Evolutionary conservation across 768 basidiomycete genomes (phyloP), one percentile per base, ranked within the genome.

Genomic region (Tricholomella constricta): DNA sequence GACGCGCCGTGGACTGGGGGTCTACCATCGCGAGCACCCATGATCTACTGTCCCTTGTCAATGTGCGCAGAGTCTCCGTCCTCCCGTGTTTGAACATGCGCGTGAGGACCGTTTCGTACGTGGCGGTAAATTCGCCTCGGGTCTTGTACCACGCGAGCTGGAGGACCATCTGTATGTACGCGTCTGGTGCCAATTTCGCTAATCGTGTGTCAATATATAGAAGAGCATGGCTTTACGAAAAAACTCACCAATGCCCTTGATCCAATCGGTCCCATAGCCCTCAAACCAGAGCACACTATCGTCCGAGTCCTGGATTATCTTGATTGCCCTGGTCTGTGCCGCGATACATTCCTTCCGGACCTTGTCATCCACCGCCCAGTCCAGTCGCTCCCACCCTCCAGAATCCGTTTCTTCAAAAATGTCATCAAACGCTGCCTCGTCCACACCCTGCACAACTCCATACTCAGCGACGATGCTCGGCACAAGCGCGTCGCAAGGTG

Each of bases 71-170:
- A 0, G 91, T 94, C 65, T 98, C 95, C 1, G 94, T 97, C 15
- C 95, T 82, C 14, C 93, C 95, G 56, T 86, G 84, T 54, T 86
- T 75, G 73, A 95, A 95, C 68, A 89, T 79, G 22, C 93, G 82
- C 2, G 95, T 96, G 27, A 95, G 79, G 0, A 87, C 91, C 0
- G 94, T 97, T 70, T 98, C 95, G 66, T 98, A 97, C 6, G 91
- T 93, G 1, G 95, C 91, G 3, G 91, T 91, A 61, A 91, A 87
- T 52, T 76, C 71, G 10, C 83, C 84, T 41, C 85, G 88, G 19
- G 85, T 83, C 65, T 81, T 82, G 72, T 89, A 91, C 86, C 89
- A 97, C 3, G 94, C 94, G 9, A 97, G 80, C 65, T 98, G 95
- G 17, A 97, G 76, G 0, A 85, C 90, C 81, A 96, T 89, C 66